A percentile compares a stretch with the other conserved stretches of the same genome.
phyloP scores from a whole-genome alignment of 2,329 filamentous ascomycete genomes.

The Dactylonectria estremocensis region DNA sequence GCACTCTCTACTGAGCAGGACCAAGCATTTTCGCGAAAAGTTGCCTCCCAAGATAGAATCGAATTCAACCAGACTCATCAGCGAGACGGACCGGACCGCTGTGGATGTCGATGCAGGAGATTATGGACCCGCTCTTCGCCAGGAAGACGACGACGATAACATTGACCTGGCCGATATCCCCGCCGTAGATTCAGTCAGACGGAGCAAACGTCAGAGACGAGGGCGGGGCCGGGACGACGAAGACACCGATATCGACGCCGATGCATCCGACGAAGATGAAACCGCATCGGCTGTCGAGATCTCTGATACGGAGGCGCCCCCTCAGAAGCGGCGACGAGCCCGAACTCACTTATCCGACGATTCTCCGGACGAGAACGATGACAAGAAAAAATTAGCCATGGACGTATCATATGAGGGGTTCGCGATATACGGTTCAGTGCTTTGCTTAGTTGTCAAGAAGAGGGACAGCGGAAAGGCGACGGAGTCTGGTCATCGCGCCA shows the following conservation, averaged over 20 bases:
- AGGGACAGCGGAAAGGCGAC: conserved; percentile 70
- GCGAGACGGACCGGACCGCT: conserved; percentile 67
- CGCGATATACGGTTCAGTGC: conserved; percentile 92
- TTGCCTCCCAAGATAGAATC: conserved; percentile 68
- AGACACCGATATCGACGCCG: conserved; percentile 53
- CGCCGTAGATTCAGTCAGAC: conserved; percentile 38
- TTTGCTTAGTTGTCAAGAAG: conserved; percentile 90
- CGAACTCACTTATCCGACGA: conserved; percentile 47
- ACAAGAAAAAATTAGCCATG: conserved; percentile 93
- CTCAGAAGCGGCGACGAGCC: conserved; percentile 62
- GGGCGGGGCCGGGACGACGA: conserved; percentile 49
- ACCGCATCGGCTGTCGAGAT: conserved; percentile 55
- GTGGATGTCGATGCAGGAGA: conserved; percentile 66
- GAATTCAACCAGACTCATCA: conserved; percentile 75
- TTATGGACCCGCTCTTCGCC: conserved; percentile 59
- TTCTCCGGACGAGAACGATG: conserved; percentile 63
- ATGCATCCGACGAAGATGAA: conserved; percentile 54
- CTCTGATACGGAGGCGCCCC: conserved; percentile 59
- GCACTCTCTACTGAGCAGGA: conserved; percentile 88
- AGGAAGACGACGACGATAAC: conserved; percentile 62
- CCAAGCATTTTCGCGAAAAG: conserved; percentile 81
- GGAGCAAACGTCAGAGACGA: conserved; percentile 51
- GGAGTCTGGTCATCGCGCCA: conserved; percentile 50
- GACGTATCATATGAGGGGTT: conserved; percentile 95
- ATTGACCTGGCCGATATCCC: conserved; percentile 56